Evolutionary conservation across 2,329 filamentous ascomycete genomes (phyloP), one percentile per base, ranked within the genome.

Genomic region (Clarireedia paspali): DNA sequence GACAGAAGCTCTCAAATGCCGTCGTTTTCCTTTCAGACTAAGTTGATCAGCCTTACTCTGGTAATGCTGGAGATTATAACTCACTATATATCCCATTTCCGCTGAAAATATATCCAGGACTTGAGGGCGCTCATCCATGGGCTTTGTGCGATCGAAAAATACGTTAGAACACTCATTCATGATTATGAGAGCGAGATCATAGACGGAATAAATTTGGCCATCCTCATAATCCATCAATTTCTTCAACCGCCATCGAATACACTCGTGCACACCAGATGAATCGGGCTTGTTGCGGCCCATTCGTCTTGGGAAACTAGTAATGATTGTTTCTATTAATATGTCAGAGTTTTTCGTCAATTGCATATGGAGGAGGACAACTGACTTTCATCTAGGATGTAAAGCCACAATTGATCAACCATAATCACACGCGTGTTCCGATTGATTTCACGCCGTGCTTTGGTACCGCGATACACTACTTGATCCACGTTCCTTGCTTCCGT

Each of bases 361-460:
- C 5, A 23, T 23, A 24, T n/a, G 5, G 0, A 36, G 2, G 14
- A 20, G 44, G 39, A 0, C 5, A 7, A 53, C 55, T 61, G 64
- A 63, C 64, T 44, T 27, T 67, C 67, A 53, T 73, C 72, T 1
- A 74, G 59, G 39, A 75, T 67, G 66, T 70, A 75, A 62, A 75
- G 65, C 73, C 73, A 75, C 0, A 75, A 63, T 45, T 75, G 73
- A 47, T 74, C 73, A 4, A 74, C 72, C 72, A 75, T 75, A 6
- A 74, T 58, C 0, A 74, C 56, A 7, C 59, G 52, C 4, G 60
- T 46, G 12, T 45, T 59, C 17, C 47, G 59, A 20, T 23, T 12
- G 4, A 52, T 55, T 40, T 54, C 59, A 38, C 24, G 55, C 14
- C 45, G 50, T 45, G 14, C 53, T 4, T 53, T 44, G 1, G 63